Evolutionary conservation across 2,329 filamentous ascomycete species (phyloP).

Genomic region (Colletotrichum sp.): DNA sequence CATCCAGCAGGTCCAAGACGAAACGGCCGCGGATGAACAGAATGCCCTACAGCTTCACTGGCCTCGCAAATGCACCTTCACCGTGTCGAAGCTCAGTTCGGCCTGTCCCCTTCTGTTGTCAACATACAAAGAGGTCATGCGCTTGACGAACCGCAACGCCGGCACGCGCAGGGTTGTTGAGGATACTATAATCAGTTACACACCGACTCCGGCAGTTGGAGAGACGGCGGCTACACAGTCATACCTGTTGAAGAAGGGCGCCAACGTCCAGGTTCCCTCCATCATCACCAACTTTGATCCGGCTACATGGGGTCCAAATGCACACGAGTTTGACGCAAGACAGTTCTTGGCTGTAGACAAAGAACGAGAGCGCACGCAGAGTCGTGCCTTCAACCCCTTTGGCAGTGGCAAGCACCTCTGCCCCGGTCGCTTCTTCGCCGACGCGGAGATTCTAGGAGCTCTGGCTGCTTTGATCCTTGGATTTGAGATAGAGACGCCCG

Average conservation of each 20-base stretch:
- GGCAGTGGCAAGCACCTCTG: constrained; percentile 38
- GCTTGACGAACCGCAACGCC: not conserved
- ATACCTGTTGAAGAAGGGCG: constrained; percentile 2
- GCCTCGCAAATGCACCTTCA: not conserved
- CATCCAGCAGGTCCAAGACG: not conserved
- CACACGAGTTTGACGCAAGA: constrained; percentile 26
- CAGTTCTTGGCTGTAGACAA: constrained; percentile 23
- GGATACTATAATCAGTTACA: constrained; percentile 2
- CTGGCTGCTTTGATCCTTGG: constrained; percentile 25
- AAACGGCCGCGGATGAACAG: not conserved
- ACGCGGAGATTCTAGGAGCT: constrained; percentile 32
- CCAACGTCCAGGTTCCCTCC: constrained; percentile 26
- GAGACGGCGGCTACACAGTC: not conserved
- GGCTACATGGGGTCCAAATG: constrained; percentile 29
- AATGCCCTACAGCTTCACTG: not conserved
- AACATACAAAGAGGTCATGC: constrained; percentile 9
- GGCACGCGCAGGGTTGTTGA: constrained; percentile 1
- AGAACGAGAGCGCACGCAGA: constrained; percentile 26
- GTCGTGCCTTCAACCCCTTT: constrained; percentile 31
- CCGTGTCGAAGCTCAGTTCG: not conserved
- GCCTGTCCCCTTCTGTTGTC: not conserved
- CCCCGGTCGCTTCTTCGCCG: constrained; percentile 37
- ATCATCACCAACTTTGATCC: constrained; percentile 27
- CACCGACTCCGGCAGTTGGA: not conserved
- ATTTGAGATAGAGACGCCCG: constrained; percentile 25